Percentiles rank a stretch among this genome's conserved stretches.
These are phyloP conservation scores for Paramecium biaurelia DNA, from an alignment of 73 alveolate species.

Conservation along the genomic window DNA sequence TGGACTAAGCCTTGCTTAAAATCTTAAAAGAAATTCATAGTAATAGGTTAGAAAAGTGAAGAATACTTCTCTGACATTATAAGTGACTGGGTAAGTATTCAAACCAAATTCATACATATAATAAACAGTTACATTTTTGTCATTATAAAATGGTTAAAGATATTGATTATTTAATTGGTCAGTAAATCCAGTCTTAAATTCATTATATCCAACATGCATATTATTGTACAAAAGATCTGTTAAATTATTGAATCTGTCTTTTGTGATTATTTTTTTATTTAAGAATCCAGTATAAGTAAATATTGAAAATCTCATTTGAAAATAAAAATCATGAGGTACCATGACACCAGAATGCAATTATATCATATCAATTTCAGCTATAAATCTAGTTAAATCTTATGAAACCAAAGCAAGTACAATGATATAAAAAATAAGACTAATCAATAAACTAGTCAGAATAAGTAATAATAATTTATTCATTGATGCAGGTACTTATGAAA, in stretches of 20 bases:
- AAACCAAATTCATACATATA: background rate
- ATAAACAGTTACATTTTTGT: background rate
- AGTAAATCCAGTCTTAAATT: background rate
- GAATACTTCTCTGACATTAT: background rate
- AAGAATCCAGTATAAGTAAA: background rate
- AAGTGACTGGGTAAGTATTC: background rate
- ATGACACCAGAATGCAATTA: background rate
- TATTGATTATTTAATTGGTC: background rate
- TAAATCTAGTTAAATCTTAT: background rate
- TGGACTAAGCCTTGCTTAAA: background rate
- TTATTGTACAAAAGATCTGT: background rate
- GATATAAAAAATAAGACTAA: background rate
- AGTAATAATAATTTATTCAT: background rate
- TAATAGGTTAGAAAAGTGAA: background rate
- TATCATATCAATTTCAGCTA: conserved; percentile 32
- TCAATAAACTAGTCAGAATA: background rate
- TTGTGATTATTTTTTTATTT: background rate
- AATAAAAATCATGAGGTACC: conserved; percentile 35
- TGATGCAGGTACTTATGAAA: background rate
- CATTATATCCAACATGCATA: background rate
- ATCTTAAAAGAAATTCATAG: background rate
- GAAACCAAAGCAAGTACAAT: background rate
- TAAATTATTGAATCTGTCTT: background rate
- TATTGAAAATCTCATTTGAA: background rate
- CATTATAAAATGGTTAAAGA: background rate